A percentile compares a stretch with the other conserved stretches of the same genome.
These are phyloP conservation scores for Phyllostachys edulis DNA, from an alignment of 176 grass and related monocot species.

Conservation along the genomic window DNA sequence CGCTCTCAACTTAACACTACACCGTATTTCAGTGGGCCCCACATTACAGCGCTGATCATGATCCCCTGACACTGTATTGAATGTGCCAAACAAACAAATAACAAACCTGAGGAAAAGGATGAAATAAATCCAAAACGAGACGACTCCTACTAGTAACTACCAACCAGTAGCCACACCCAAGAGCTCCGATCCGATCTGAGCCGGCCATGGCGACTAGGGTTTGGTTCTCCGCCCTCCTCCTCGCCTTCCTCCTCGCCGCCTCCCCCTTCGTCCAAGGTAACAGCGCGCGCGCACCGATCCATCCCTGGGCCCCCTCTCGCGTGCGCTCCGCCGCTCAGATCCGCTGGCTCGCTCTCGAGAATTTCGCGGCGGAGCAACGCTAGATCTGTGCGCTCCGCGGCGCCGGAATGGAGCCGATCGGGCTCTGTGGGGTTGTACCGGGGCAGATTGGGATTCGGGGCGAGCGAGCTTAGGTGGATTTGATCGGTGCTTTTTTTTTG, in stretches of 20 bases:
- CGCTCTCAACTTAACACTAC: too few relatives aligned
- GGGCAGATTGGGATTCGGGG: neutral
- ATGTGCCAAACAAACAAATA: neutral
- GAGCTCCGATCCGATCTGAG: constrained; percentile 42
- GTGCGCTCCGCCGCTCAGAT: constrained; percentile 8
- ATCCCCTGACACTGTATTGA: neutral
- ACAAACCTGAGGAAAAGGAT: too few relatives aligned
- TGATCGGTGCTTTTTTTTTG: constrained; percentile 14
- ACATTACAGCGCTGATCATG: neutral
- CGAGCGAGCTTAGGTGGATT: neutral
- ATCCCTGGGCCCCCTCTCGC: neutral
- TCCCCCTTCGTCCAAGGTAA: constrained; percentile 68
- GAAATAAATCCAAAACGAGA: too few relatives aligned
- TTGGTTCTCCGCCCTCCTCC: constrained; percentile 56
- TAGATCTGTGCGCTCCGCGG: constrained; percentile 25
- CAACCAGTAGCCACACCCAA: neutral
- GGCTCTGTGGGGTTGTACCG: neutral
- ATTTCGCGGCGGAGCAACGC: constrained; percentile 17
- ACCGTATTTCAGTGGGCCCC: too few relatives aligned
- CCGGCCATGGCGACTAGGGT: constrained; percentile 84
- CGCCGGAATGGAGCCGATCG: neutral
- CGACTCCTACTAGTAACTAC: neutral
- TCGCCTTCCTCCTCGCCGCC: constrained; percentile 66
- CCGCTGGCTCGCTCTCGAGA: neutral
- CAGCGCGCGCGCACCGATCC: neutral